phyloP scores from a whole-genome alignment of 345 rosid species.

The Ceriops tagal region DNA sequence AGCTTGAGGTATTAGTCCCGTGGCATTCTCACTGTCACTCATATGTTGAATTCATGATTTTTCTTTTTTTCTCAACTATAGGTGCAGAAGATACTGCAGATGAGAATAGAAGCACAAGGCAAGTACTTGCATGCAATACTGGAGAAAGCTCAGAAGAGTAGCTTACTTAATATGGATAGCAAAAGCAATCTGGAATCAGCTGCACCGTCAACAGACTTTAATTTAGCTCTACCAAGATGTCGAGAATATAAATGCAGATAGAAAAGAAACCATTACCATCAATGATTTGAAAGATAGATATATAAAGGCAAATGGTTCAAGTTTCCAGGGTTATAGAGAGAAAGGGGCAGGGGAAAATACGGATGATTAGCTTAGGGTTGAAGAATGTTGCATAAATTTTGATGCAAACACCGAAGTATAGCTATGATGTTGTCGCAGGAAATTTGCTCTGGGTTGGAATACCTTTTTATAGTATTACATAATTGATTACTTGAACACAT shows the following conservation, averaged over 20 bases:
- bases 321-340: conserved; percentile 13
- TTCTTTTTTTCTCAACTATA: conserved; percentile 5
- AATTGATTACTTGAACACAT: background rate
- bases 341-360: conserved; percentile 21
- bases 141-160: conserved; percentile 69
- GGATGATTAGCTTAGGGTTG: conserved; percentile 33
- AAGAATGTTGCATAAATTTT: conserved; percentile 36
- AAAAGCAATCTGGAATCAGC: conserved; percentile 26
- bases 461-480: conserved; percentile 22
- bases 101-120: conserved; percentile 89
- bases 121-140: conserved; percentile 68
- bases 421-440: conserved; percentile 39
- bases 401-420: conserved; percentile 52
- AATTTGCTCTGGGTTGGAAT: conserved; percentile 42
- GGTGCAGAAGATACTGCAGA: conserved; percentile 71
- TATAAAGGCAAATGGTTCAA: conserved; percentile 13
- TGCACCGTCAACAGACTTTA: conserved; percentile 42
- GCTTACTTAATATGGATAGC: conserved; percentile 25
- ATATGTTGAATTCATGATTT: background rate
- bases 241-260: conserved; percentile 30
- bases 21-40: background rate
- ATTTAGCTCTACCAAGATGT: conserved; percentile 41
- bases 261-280: conserved; percentile 9
- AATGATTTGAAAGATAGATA: conserved; percentile 14
- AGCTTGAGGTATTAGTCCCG: conserved; percentile 53